Evolutionary conservation across 2,329 filamentous ascomycete genomes (phyloP), one percentile per base, ranked within the genome.

Genomic region (Aspergillus sp.): DNA sequence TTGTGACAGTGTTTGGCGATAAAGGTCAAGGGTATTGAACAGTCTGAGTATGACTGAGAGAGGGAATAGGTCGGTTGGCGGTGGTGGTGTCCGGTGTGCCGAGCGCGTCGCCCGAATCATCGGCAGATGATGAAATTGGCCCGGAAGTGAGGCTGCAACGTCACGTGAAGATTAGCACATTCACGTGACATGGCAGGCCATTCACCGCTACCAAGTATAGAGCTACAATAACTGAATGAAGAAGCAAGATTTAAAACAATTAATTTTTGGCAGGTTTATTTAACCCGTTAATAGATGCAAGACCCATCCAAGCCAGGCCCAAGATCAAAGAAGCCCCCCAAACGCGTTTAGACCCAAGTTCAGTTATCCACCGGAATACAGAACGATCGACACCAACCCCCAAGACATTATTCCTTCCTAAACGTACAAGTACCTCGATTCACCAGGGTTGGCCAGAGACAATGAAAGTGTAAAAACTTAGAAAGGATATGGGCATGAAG

Each of bases 1-100:
- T 94, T 61, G 72, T 80, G 75, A 64, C 4, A 18, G 49, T 16
- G 14, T 45, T 46, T 52, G 24, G 16, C 50, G 20, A 18, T 14
- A n/a, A 16, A 52, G 22, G 29, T n/a, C 20, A 36, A 50, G n/a
- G 39, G 29, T 22, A 20, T 54, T 9, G 22, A 32, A 22, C 46
- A 20, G 18, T 31, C 7, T 46, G 5, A 11, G 36, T 54, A 42
- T 12, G 12, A 24, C 24, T 22, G 18, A n/a, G 16, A 12, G 52
- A 14, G 4, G 3, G 20, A 3, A 24, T 16, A n/a, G 24, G 16
- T 24, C 10, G 39, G 16, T 39, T 36, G 50, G 31, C 6, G 52
- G 14, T 46, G 52, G 14, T 31, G 31, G 18, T 16, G 26, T n/a
- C 36, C 9, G 11, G 36, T 42, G 18, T 54, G 20, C 20, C 36